Evolutionary conservation across 805 yeast genomes (phyloP), one percentile per base, ranked within the genome.

Genomic region (Zygotorulaspora florentina): DNA sequence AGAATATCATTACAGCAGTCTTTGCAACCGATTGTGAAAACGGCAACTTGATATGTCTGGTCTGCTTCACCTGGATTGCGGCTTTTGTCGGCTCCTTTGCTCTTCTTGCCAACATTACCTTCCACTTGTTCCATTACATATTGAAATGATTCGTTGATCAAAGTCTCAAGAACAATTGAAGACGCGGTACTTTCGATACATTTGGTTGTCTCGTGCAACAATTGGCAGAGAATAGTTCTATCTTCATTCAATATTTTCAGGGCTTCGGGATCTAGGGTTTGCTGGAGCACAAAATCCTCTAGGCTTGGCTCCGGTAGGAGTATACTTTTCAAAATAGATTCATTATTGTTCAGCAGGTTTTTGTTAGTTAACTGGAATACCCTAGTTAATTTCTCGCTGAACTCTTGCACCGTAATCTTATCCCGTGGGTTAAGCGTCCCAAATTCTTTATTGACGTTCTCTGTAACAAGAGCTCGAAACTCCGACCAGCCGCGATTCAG

Each of bases 401-500:
- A 81, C 47, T 86, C 85, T 13, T 74, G 78, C 15, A 81, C 65
- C 1, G 83, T 67, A 41, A 91, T 64, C 57, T 83, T 90, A 15
- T 85, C 79, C 52, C 89, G 75, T 28, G 96, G 95, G 51, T 80
- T 82, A 25, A 86, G 68, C 9, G 72, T 73, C 9, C 70, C 75
- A 61, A 88, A 87, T 18, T 80, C 81, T 27, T 71, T 72, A 26
- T 70, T 72, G 3, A 91, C 90, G 3, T 77, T 68, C 1, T 64
- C 59, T 56, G 80, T 79, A 25, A 87, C 77, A 16, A 73, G 65
- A 25, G 71, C 67, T 17, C 78, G 72, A 29, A 87, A 67, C 28
- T 72, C 68, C 17, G 73, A 56, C 89, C 93, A 88, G 0, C 98
- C 98, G 52, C 81, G 79, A 64, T 91, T 89, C 41, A 91, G 71